Evolutionary conservation across 1,284 basidiomycete genomes (phyloP).

Genomic region (Fomitiporia mediterranea): DNA sequence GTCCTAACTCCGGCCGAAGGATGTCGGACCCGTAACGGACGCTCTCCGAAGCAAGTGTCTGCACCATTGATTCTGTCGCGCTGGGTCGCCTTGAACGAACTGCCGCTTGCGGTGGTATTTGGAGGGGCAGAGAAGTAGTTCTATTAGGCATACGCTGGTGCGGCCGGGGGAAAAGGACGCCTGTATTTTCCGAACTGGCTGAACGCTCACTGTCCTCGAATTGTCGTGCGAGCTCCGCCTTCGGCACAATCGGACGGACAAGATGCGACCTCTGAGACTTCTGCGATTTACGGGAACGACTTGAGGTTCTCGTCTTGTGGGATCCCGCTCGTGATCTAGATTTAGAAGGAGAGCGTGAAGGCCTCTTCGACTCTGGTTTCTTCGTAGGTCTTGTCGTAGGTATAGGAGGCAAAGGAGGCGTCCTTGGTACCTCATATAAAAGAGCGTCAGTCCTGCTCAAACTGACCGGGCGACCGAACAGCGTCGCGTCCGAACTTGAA

Average conservation of each 20-base stretch:
- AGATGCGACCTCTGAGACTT: background rate
- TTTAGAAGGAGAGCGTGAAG: background rate
- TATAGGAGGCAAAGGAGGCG: background rate
- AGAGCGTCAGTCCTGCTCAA: background rate
- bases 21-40: conserved; percentile 31
- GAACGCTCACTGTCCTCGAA: conserved; percentile 8
- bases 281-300: background rate
- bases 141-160: background rate
- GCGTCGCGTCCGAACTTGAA: background rate
- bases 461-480: background rate
- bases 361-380: background rate
- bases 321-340: conserved; percentile 5
- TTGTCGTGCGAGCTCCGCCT: conserved; percentile 14
- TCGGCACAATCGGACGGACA: conserved; percentile 14
- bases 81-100: conserved; percentile 1
- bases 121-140: background rate
- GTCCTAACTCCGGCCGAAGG: conserved; percentile 24
- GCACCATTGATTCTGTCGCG: background rate
- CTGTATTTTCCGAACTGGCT: too few relatives aligned
- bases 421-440: too few relatives aligned
- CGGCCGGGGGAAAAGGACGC: conserved; percentile 1
- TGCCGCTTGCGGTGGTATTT: background rate
- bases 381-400: too few relatives aligned
- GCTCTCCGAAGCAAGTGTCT: conserved; percentile 16
- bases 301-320: too few relatives aligned